phyloP scores from a whole-genome alignment of 2,329 filamentous ascomycete genomes.

The Pseudofabraea citricarpa region DNA sequence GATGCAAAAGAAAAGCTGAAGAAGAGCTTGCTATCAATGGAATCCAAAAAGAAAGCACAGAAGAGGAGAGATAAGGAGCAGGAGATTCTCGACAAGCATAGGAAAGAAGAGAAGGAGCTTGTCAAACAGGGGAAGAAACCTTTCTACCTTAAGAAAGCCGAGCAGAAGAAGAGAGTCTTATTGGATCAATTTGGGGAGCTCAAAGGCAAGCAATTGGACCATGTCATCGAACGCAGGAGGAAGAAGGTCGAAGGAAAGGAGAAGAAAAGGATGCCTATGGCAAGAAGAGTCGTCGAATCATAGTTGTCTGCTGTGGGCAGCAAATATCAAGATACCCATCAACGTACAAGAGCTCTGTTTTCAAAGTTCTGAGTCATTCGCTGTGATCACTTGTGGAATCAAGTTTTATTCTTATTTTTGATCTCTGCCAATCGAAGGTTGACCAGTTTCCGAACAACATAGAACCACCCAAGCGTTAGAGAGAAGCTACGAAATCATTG shows the following conservation, averaged over 20 bases:
- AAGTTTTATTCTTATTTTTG: too few relatives aligned
- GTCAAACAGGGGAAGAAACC: slow-evolving; percentile 87
- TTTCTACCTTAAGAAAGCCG: slow-evolving; percentile 88
- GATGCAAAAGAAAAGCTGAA: slow-evolving; percentile 65
- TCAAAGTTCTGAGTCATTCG: too few relatives aligned
- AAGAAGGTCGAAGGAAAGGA: slow-evolving; percentile 89
- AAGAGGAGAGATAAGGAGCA: slow-evolving; percentile 65
- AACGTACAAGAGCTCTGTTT: not conserved
- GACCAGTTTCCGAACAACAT: too few relatives aligned
- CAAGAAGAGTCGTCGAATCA: slow-evolving; percentile 36
- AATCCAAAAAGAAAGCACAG: slow-evolving; percentile 69
- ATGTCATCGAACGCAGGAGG: slow-evolving; percentile 76
- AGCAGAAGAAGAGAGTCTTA: slow-evolving; percentile 82
- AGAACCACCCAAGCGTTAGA: too few relatives aligned
- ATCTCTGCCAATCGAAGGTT: too few relatives aligned
- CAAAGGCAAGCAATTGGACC: slow-evolving; percentile 80
- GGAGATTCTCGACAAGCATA: slow-evolving; percentile 69
- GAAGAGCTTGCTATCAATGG: slow-evolving; percentile 70
- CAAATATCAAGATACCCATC: not conserved
- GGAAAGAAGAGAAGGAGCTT: slow-evolving; percentile 75
- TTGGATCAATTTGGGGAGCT: slow-evolving; percentile 75
- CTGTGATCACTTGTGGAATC: too few relatives aligned
- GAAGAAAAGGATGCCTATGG: slow-evolving; percentile 67
- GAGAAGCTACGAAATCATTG: too few relatives aligned
- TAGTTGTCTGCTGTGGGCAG: not conserved